Base-by-base conservation (phyloP, 1,284 basidiomycete genomes). In the Malassezia obtusa region DNA sequence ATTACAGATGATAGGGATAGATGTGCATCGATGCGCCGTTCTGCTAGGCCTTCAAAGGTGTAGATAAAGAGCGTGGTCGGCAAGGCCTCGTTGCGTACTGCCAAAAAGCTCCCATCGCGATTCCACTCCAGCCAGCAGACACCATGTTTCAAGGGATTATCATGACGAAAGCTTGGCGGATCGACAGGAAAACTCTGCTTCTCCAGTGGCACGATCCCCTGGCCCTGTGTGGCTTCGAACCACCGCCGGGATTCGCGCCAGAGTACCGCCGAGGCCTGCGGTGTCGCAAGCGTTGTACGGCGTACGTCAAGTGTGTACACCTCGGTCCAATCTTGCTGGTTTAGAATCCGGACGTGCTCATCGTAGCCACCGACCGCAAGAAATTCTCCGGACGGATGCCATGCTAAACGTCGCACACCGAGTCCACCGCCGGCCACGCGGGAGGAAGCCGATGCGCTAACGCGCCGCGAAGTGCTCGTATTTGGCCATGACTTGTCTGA, bases 1-100 rank as follows among this genome's bases (percentile, higher is more conserved):
- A 89, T 75, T 2, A 88, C 81, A 30, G 80, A 81, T 38, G 82
- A 79, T 47, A 88, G 71, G 14, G 15, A 12, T 4, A 43, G 30
- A 15, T 9, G 25, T 10, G 40, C 40, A 15, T 43, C 40, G 17
- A 28, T 30, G 24, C 40, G 15, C 15, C 30, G 24, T 11, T 45
- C 43, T 1, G 5, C 9, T 7, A 45, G 14, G 15, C 28, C 28
- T 8, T 30, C 38, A 3, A 88, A 81, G 30, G 80, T 81, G 38
- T 83, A 79, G 49, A 88, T 71, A n/a, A 17, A 44, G 2, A 35
- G 33, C 28, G n/a, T 39, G 50, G 6, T 67, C 61, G 81, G 83
- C 9, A 77, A 74, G 45, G 22, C 25, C 30, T 86, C 84, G 19
- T 39, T 49, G 37, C 48, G 38, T 10, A 7, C 36, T 30, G 44